Evolutionary conservation across 441 rosid species (phyloP).

Genomic region (Biscutella laevigata): DNA sequence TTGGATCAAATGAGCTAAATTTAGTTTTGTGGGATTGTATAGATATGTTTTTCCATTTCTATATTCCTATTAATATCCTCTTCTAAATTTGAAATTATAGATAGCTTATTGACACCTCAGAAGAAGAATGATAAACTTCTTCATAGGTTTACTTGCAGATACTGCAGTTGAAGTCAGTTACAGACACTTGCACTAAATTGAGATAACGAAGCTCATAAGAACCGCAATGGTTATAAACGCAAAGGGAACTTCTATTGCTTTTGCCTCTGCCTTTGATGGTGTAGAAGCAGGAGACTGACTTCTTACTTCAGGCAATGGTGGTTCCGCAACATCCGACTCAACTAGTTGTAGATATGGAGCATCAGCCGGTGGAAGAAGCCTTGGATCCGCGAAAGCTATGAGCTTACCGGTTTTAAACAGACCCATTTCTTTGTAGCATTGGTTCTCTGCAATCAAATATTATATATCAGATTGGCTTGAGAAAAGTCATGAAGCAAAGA

Average conservation of each 20-base stretch:
- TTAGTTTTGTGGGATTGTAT: slow-evolving; percentile 19
- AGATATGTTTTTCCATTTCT: slow-evolving; percentile 16
- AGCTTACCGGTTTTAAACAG: slow-evolving; percentile 18
- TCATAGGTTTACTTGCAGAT: slow-evolving; percentile 15
- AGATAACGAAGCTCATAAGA: slow-evolving; percentile 23
- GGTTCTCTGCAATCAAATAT: slow-evolving; percentile 31
- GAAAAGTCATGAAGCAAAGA: not conserved
- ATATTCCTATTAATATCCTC: slow-evolving; percentile 21
- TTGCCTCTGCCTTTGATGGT: slow-evolving; percentile 14
- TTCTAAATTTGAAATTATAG: slow-evolving; percentile 9
- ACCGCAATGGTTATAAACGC: not conserved
- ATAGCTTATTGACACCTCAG: not conserved
- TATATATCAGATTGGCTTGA: slow-evolving; percentile 2
- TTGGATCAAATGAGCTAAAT: slow-evolving; percentile 19
- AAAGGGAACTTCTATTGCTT: slow-evolving; percentile 10
- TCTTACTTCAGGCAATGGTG: slow-evolving; percentile 29
- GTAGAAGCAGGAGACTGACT: slow-evolving; percentile 1
- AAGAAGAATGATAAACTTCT: slow-evolving; percentile 11
- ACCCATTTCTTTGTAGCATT: slow-evolving; percentile 22
- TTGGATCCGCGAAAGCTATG: not conserved
- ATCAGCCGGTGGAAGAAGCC: slow-evolving; percentile 19
- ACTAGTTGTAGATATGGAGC: slow-evolving; percentile 30
- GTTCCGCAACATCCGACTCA: slow-evolving; percentile 26
- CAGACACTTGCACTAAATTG: slow-evolving; percentile 21
- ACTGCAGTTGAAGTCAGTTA: slow-evolving; percentile 15